These are phyloP conservation scores for Xylariaceae sp. DNA, from an alignment of 2,329 filamentous ascomycete genomes.

Conservation along the genomic window DNA sequence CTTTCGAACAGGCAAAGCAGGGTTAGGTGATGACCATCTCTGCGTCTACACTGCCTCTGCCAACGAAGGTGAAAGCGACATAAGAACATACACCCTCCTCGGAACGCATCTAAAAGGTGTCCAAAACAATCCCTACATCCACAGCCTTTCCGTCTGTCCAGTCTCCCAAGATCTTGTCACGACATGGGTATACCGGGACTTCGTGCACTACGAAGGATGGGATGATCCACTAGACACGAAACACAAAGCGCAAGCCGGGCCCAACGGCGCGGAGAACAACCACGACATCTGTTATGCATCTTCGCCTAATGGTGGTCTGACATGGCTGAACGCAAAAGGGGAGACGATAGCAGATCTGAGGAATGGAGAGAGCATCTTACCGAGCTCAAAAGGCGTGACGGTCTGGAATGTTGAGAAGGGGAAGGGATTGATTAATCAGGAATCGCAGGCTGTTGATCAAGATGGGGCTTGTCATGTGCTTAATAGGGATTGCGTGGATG, in stretches of 20 bases:
- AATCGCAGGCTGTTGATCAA: slow-evolving; percentile 43
- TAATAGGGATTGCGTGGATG: slow-evolving; percentile 40
- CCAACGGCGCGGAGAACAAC: slow-evolving; percentile 44
- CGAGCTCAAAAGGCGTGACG: slow-evolving; percentile 38
- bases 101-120: slow-evolving; percentile 48
- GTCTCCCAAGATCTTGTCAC: slow-evolving; percentile 35
- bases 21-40: slow-evolving; percentile 46
- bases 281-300: slow-evolving; percentile 47
- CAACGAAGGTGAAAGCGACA: neutral
- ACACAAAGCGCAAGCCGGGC: slow-evolving; percentile 40
- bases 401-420: slow-evolving; percentile 43
- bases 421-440: slow-evolving; percentile 47
- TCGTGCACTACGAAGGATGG: slow-evolving; percentile 42
- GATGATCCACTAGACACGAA: slow-evolving; percentile 36
- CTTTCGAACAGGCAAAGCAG: slow-evolving; percentile 48
- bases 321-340: slow-evolving; percentile 35
- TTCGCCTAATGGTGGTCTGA: slow-evolving; percentile 40
- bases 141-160: slow-evolving; percentile 38
- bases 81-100: slow-evolving; percentile 35
- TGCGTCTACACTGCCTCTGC: slow-evolving; percentile 37
- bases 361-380: slow-evolving; percentile 36
- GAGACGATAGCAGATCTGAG: slow-evolving; percentile 33
- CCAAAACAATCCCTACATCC: slow-evolving; percentile 48
- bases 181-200: slow-evolving; percentile 49
- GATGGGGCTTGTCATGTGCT: slow-evolving; percentile 45